Evolutionary conservation across 164 flowering plant genomes (phyloP).

Genomic region (Vitis riparia): DNA sequence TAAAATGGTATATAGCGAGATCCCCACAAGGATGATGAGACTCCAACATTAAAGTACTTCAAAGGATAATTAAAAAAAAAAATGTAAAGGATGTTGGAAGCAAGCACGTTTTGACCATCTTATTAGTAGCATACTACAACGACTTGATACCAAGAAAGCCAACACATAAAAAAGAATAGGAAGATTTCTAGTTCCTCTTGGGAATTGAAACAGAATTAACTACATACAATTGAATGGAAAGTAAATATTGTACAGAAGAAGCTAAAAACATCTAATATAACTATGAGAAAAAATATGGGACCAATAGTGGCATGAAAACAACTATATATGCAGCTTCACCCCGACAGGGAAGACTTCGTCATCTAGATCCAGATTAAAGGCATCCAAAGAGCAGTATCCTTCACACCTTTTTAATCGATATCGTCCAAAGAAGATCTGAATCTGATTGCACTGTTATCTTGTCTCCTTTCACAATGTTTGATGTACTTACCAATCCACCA

Average conservation of each 20-base stretch:
- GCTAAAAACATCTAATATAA: not conserved
- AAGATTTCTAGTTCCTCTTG: not conserved
- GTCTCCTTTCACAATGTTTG: conserved; percentile 68
- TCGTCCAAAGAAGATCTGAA: conserved; percentile 92
- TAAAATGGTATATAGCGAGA: no score
- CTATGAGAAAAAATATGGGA: not conserved
- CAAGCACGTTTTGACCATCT: not conserved
- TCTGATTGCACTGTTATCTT: conserved; percentile 73
- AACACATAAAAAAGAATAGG: not conserved
- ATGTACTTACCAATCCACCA: conserved; percentile 86
- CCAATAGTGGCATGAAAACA: not conserved
- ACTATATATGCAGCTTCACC: not conserved
- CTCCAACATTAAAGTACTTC: no score
- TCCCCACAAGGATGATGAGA: no score
- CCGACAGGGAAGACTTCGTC: no score
- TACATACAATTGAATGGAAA: not conserved
- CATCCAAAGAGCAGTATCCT: not conserved
- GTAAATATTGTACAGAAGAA: not conserved
- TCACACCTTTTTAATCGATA: conserved; percentile 55
- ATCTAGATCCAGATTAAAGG: no score
- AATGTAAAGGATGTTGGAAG: no score
- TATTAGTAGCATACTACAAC: not conserved
- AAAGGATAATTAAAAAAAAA: no score
- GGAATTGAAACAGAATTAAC: not conserved
- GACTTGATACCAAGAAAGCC: not conserved